Evolutionary conservation across 257 asterid species (phyloP).

Genomic region (Ligustrum vulgare): DNA sequence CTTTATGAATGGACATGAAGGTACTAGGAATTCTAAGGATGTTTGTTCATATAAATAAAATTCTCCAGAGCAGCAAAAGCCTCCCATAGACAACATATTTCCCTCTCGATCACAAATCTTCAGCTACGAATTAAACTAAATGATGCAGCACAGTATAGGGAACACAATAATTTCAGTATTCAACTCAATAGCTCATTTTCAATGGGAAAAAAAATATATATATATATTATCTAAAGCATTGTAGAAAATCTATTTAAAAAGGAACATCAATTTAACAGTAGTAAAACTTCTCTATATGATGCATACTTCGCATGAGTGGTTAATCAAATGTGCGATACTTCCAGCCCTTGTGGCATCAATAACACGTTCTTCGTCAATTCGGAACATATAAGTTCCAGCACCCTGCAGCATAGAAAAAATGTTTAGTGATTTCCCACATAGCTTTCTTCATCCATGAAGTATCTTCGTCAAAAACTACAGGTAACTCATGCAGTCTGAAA

Average conservation of each 20-base stretch:
- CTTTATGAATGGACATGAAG: neutral
- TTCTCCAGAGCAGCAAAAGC: neutral
- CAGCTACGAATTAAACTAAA: neutral
- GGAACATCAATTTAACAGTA: conserved; percentile 2
- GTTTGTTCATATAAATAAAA: neutral
- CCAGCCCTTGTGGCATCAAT: conserved; percentile 98
- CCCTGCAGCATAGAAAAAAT: conserved; percentile 55
- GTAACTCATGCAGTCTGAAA: conserved; percentile 14
- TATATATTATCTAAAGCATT: neutral
- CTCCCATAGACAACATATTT: neutral
- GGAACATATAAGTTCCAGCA: conserved; percentile 99
- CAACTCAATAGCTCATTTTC: neutral
- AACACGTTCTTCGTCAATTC: conserved; percentile 86
- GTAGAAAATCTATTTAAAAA: neutral
- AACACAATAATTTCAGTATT: neutral
- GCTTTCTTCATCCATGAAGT: conserved; percentile 11
- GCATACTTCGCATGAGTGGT: conserved; percentile 97
- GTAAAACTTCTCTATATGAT: conserved; percentile 11
- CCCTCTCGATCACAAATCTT: neutral
- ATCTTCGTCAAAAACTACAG: conserved; percentile 10
- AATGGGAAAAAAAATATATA: too few species aligned
- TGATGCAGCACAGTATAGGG: neutral
- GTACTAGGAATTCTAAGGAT: neutral
- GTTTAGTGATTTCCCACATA: conserved; percentile 17
- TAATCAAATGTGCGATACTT: conserved; percentile 94